phyloP scores from a whole-genome alignment of 495 filamentous ascomycete genomes.

The Penicillium angulare region DNA sequence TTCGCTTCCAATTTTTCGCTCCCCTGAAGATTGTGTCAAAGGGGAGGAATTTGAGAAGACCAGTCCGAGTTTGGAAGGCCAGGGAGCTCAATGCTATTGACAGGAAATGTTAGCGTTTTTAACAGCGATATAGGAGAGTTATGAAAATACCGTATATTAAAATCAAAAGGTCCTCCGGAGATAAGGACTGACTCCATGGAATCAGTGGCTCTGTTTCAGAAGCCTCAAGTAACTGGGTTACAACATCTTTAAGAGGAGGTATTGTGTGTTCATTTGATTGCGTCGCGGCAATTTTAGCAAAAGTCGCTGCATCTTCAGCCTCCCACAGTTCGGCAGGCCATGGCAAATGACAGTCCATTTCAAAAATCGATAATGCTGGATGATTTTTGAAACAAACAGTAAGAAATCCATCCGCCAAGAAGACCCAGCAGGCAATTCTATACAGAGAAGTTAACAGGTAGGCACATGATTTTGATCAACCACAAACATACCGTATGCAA shows the following conservation, averaged over 20 bases:
- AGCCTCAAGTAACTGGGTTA: constrained; percentile 26
- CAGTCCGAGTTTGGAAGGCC: constrained; percentile 29
- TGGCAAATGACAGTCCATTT: constrained; percentile 38
- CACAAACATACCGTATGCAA: constrained; percentile 31
- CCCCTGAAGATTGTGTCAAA: constrained; percentile 29
- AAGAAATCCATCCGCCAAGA: constrained; percentile 39
- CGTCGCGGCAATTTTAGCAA: constrained; percentile 19
- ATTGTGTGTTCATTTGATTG: constrained; percentile 13
- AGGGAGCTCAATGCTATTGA: constrained; percentile 31
- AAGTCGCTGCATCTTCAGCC: constrained; percentile 30
- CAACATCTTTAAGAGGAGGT: constrained; percentile 26
- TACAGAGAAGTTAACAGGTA: too few relatives aligned
- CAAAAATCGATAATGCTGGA: constrained; percentile 34
- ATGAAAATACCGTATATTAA: constrained; percentile 35
- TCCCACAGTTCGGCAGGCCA: constrained; percentile 39
- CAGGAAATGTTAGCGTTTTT: not conserved
- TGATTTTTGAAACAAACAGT: constrained; percentile 41
- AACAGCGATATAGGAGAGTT: not conserved
- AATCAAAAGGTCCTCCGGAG: constrained; percentile 35
- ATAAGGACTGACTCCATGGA: constrained; percentile 27
- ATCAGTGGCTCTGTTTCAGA: constrained; percentile 9
- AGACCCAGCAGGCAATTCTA: constrained; percentile 38
- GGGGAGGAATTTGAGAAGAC: constrained; percentile 27
- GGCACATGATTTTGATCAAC: not conserved
- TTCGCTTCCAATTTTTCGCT: constrained; percentile 34